phyloP scores from a whole-genome alignment of 2,329 filamentous ascomycete species.

The Cercospora zeae-maydis region DNA sequence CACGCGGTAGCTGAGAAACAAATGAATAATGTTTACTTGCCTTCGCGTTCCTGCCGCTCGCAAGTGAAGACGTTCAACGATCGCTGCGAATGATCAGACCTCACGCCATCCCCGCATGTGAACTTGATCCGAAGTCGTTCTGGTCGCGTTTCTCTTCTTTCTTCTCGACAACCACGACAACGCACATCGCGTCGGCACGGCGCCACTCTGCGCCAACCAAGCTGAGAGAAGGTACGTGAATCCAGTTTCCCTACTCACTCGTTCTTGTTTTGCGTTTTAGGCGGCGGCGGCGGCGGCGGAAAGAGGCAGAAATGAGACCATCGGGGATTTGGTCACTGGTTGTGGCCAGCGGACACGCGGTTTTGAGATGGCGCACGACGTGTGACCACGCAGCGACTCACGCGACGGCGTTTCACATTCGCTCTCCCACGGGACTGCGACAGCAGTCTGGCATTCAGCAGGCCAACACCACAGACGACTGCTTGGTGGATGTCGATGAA shows the following conservation, averaged over 20 bases:
- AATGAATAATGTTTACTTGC: not conserved
- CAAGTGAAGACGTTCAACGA: not conserved
- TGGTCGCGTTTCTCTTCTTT: not conserved
- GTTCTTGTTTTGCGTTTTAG: not conserved
- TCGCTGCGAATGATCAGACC: not conserved
- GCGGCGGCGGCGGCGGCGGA: not conserved
- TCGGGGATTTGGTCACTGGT: conserved; percentile 1
- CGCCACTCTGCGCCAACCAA: not conserved
- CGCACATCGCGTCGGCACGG: not conserved
- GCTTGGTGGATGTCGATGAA: not conserved
- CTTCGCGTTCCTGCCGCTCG: not conserved
- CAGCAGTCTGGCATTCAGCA: not conserved
- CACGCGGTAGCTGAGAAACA: not conserved
- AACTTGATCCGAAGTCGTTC: not conserved
- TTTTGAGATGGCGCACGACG: not conserved
- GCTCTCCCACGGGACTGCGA: not conserved
- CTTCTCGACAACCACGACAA: not conserved
- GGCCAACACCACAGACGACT: not conserved
- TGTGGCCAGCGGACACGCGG: conserved; percentile 4
- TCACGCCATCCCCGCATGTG: not conserved
- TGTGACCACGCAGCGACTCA: not conserved
- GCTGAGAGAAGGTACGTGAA: not conserved
- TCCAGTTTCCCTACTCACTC: not conserved
- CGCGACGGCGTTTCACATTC: not conserved
- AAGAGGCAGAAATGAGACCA: not conserved